Evolutionary conservation across 306 rosid species (phyloP), one percentile per base, ranked within the genome.

Genomic region (Glycine soja): DNA sequence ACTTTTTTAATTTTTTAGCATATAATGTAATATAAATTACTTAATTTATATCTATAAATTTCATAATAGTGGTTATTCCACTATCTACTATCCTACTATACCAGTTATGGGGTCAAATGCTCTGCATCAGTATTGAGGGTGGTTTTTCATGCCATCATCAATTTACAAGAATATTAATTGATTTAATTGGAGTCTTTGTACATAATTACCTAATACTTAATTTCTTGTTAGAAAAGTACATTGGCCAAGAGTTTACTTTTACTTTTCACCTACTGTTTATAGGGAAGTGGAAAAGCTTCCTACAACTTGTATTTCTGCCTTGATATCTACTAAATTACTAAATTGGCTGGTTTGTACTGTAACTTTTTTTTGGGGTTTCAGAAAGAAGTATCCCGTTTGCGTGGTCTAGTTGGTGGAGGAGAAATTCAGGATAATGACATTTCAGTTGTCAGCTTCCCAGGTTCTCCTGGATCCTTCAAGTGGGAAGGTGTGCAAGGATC

Each of bases 401-500:
- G 88, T 70, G 91, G 93, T 71, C 84, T 87, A 46, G 93, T 45
- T 71, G 82, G 72, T 77, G 96, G 93, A 74, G 94, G 89, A 78
- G 97, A 92, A 70, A 61, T 32, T 85, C 97, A 89, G 67, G 94
- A 90, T 42, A 89, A 75, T 86, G 96, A 88, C 45, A 70, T 46
- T 10, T 84, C 91, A 72, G 79, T 85, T 45, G 84, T 84, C 70
- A 88, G 86, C 86, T 90, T 91, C 81, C 94, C 93, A 48, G 98
- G 98, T 42, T 93, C 99, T 71, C 98, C 99, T 8, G 97, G 95
- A 87, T 81, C 91, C 86, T 90, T 93, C 76, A 91, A 89, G 83
- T 95, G 98, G 99, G 98, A 92, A 54, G 96, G 92, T 38, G 86
- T 80, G n/a, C 87, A 84, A 75, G 99, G 98, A 83, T 84, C 93